phyloP scores from a whole-genome alignment of 371 early-diverging fungal species.

The Lichtheimia hyalospora region DNA sequence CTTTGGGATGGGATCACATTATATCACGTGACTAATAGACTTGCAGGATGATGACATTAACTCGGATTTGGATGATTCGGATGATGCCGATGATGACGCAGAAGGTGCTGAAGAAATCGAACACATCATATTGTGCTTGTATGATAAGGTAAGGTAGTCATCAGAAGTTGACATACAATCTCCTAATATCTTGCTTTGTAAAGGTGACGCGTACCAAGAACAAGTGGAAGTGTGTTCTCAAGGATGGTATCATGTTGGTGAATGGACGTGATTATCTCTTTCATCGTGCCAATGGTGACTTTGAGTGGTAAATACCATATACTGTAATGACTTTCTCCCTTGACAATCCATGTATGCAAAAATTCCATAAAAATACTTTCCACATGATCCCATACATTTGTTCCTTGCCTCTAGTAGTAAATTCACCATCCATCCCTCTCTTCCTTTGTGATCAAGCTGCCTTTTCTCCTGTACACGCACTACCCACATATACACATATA shows the following conservation, averaged over 20 bases:
- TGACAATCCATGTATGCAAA: no score
- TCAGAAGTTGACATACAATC: not conserved
- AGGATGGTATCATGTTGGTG: conserved; percentile 93
- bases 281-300: conserved; percentile 91
- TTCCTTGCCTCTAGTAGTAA: no score
- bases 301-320: conserved; percentile 76
- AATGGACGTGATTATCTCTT: conserved; percentile 95
- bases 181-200: not conserved
- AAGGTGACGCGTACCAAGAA: conserved; percentile 91
- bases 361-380: no score
- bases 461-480: no score
- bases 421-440: no score
- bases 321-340: not conserved
- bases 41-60: conserved; percentile 75
- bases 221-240: conserved; percentile 95
- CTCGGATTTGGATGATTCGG: conserved; percentile 83
- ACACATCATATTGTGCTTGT: conserved; percentile 91
- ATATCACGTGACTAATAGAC: not conserved
- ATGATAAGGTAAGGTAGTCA: conserved; percentile 74
- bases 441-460: no score
- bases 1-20: not conserved
- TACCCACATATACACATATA: no score
- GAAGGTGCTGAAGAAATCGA: conserved; percentile 79
- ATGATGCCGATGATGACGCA: conserved; percentile 73
- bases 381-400: no score